Evolutionary conservation across 768 basidiomycete genomes (phyloP).

Genomic region (Boletus sensibilis): DNA sequence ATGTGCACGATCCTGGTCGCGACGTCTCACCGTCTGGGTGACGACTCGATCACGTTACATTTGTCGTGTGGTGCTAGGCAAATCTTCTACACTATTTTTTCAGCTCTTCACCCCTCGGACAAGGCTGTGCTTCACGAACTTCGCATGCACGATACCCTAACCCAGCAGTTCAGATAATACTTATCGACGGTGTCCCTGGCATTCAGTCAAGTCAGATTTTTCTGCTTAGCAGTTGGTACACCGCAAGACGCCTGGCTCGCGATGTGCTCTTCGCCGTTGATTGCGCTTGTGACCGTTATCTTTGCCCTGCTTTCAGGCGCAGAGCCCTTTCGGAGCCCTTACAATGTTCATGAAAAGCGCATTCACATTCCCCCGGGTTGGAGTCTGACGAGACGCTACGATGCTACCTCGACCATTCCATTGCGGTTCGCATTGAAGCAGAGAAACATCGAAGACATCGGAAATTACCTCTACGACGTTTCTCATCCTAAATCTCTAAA

Average conservation of each 20-base stretch:
- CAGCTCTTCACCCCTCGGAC: too few species aligned
- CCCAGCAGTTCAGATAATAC: background rate
- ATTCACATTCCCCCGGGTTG: slow-evolving; percentile 36
- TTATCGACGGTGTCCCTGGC: background rate
- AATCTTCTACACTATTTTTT: too few species aligned
- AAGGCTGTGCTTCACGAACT: too few species aligned
- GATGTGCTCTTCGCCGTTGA: slow-evolving; percentile 11
- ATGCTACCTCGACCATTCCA: slow-evolving; percentile 31
- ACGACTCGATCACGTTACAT: too few species aligned
- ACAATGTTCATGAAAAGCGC: slow-evolving; percentile 43
- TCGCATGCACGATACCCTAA: background rate
- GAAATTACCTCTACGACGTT: slow-evolving; percentile 27
- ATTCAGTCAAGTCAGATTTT: background rate
- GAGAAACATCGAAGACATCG: slow-evolving; percentile 28
- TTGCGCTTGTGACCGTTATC: slow-evolving; percentile 11
- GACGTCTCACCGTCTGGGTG: too few species aligned
- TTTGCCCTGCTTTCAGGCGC: slow-evolving; percentile 18
- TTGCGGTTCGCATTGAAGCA: slow-evolving; percentile 33
- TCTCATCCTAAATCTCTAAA: slow-evolving; percentile 35
- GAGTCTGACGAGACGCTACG: slow-evolving; percentile 37
- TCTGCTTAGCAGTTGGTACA: too few species aligned
- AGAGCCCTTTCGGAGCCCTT: slow-evolving; percentile 11
- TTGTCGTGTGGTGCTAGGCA: too few species aligned
- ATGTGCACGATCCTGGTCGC: too few species aligned
- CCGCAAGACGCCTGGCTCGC: background rate